phyloP scores from a whole-genome alignment of 495 filamentous ascomycete genomes.

The Penicillium macrosclerotiorum region DNA sequence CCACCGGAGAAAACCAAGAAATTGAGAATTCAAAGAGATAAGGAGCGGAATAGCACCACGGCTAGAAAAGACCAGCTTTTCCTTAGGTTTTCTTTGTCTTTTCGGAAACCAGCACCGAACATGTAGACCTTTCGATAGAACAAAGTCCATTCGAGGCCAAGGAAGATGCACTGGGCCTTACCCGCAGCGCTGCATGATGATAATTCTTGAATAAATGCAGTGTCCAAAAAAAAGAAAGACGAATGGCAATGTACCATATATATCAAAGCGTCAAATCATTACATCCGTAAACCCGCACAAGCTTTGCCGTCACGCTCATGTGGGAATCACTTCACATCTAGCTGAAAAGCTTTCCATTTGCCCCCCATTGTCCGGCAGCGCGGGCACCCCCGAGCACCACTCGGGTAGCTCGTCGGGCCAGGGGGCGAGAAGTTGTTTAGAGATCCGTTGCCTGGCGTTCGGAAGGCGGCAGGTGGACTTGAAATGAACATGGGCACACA shows the following conservation, averaged over 20 bases:
- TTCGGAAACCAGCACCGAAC: constrained; percentile 23
- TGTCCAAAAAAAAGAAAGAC: constrained; percentile 15
- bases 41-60: constrained; percentile 10
- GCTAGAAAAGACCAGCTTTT: constrained; percentile 28
- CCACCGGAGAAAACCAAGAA: constrained; percentile 7
- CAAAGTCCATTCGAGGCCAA: constrained; percentile 7
- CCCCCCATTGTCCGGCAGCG: constrained; percentile 48
- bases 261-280: constrained; percentile 38
- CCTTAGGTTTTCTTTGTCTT: constrained; percentile 13
- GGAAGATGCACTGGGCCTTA: not conserved
- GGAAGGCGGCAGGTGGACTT: constrained; percentile 40
- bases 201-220: constrained; percentile 4
- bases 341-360: constrained; percentile 55
- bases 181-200: not conserved
- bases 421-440: constrained; percentile 25
- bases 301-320: not conserved
- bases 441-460: constrained; percentile 36
- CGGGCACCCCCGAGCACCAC: constrained; percentile 48
- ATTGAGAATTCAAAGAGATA: constrained; percentile 1
- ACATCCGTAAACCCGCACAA: constrained; percentile 34
- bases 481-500: constrained; percentile 77
- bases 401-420: constrained; percentile 42
- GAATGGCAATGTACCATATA: constrained; percentile 24
- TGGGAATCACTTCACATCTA: constrained; percentile 49
- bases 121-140: constrained; percentile 1